Base-by-base conservation (phyloP, 176 grass and related monocot genomes). In the Phragmites australis region DNA sequence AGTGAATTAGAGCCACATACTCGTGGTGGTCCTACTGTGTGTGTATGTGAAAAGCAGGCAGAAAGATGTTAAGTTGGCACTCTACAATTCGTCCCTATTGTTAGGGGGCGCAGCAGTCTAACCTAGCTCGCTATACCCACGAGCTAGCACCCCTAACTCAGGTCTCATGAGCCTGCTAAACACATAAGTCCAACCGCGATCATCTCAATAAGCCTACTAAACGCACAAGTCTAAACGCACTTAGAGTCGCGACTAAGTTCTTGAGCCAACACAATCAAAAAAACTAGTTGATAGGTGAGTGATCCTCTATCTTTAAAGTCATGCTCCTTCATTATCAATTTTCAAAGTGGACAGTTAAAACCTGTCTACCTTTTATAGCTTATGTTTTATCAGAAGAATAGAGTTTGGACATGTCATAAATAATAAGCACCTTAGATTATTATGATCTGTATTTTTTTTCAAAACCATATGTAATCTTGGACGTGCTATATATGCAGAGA, bases 1-100 rank as follows among this genome's bases (percentile, higher is more conserved):
- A 59, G 21, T 9, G 67, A 51, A 51, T 25, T 43, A 22, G 83
- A 65, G 26, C 29, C 52, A 74, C 68, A 31, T 37, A 37, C 22
- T 42, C 51, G 6, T 75, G 30, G 71, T 80, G 78, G 74, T 68
- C 52, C 43, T 76, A 75, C 16, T 68, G 40, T 32, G 18, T 66
- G 68, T 16, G 66, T 52, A 81, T 51, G 51, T 42, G 78, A 52
- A 86, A 50, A 69, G 53, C 21, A 18, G 61, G 43, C 51, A 76
- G 18, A 85, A 79, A 70, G 71, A 32, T 69, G 2, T 76, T 62
- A 37, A n/a, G 31, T 45, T 69, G 63, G 43, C 52, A 30, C 46
- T 2, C 14, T 42, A 60, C 3, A 59, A 51, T 68, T 31, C 3
- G 32, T 22, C 13, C 46, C 2, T 62, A 22, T 48, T 61, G n/a